A percentile compares a stretch with the other conserved stretches of the same genome.
These are phyloP conservation scores for Sechiopsis laciniata DNA, from an alignment of 306 rosid species.

Conservation along the genomic window DNA sequence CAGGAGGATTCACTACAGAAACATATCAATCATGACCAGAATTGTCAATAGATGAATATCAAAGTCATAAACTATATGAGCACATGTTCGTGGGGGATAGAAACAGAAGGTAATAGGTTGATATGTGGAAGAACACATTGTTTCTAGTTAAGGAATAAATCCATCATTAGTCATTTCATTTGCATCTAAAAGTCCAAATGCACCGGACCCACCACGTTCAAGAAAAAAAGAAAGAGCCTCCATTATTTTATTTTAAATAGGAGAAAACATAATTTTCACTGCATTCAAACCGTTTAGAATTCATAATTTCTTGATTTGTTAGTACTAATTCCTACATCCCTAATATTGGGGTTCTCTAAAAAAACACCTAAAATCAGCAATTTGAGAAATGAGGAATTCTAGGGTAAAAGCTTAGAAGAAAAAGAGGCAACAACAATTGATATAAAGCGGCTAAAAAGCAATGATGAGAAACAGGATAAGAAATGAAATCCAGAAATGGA, in stretches of 20 bases:
- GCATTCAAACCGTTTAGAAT: not conserved
- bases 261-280: not conserved
- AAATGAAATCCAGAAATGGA: not conserved
- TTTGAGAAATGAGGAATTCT: not conserved
- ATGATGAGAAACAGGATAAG: not conserved
- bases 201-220: conserved; percentile 5
- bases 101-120: conserved; percentile 3
- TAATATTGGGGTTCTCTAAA: not conserved
- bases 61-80: not conserved
- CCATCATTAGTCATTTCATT: not conserved
- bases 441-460: not conserved
- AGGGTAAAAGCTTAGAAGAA: not conserved
- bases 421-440: not conserved
- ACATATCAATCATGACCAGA: not conserved
- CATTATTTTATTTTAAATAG: conserved; percentile 1
- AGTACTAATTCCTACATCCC: not conserved
- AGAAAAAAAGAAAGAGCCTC: not conserved
- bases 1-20: conserved; percentile 11
- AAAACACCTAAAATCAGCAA: not conserved
- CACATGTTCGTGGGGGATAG: not conserved
- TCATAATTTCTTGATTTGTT: not conserved
- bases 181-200: not conserved
- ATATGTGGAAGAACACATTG: not conserved
- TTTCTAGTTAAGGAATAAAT: not conserved
- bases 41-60: not conserved